A percentile compares a stretch with the other conserved stretches of the same genome.
phyloP scores from a whole-genome alignment of 345 rosid species.

The Ailanthus altissimus region DNA sequence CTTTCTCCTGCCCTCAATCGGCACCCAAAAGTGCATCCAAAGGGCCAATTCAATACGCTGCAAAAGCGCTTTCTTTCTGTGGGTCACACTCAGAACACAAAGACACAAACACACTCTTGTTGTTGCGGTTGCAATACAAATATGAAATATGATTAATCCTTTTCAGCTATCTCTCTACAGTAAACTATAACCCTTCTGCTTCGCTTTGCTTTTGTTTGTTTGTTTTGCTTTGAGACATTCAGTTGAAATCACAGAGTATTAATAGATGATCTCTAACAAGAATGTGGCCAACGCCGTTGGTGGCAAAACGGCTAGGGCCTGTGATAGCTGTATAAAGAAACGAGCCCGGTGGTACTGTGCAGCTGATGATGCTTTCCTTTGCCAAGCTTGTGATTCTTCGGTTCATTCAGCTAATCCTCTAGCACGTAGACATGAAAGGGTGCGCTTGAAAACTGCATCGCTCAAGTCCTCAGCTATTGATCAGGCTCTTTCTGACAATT shows the following conservation, averaged over 20 bases:
- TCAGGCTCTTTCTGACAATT: background rate
- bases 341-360: conserved; percentile 94
- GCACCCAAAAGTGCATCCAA: conserved; percentile 38
- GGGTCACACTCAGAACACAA: conserved; percentile 18
- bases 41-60: conserved; percentile 5
- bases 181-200: background rate
- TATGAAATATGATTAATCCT: too few species aligned
- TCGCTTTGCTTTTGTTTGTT: background rate
- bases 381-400: conserved; percentile 78
- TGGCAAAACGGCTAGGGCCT: conserved; percentile 85
- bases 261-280: conserved; percentile 44
- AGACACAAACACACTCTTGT: too few species aligned
- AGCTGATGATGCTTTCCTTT: conserved; percentile 95
- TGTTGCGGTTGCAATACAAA: too few species aligned
- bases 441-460: conserved; percentile 66
- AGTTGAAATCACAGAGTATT: too few species aligned
- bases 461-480: conserved; percentile 29
- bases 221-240: background rate
- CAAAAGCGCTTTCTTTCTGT: conserved; percentile 28
- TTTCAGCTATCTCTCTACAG: too few species aligned
- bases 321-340: conserved; percentile 75
- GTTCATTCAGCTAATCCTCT: conserved; percentile 89
- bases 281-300: conserved; percentile 62
- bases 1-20: too few species aligned
- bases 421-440: conserved; percentile 83